Evolutionary conservation across 176 grass and related monocot species (phyloP), one percentile per base, ranked within the genome.

Genomic region (Luzula sylvatica): DNA sequence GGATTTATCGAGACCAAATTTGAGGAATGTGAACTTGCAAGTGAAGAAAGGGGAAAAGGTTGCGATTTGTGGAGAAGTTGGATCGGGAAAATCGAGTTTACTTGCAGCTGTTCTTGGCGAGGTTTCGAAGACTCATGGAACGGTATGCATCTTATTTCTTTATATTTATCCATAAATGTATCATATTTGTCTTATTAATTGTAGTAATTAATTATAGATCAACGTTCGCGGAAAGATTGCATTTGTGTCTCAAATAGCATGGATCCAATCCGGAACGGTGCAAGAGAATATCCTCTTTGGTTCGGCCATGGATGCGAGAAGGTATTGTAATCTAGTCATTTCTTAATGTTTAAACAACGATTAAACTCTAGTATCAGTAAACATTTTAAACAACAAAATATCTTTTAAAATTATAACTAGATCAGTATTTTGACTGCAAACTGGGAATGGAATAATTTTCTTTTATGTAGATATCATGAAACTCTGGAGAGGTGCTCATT

Each of bases 21-120:
- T 98, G 51, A 98, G 54, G 32, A 77, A 79, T 75, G 55, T 90
- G 54, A 80, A 78, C 75, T 66, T 98, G 46, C 50, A 46, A n/a
- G 75, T 86, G 16, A 86, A 74, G 67, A 5, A 58, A 56, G 75
- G 86, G 47, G 68, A 89, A 38, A 98, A 98, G 58, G 55, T 98
- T 53, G 85, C 92, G 42, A 82, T 98, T 42, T 98, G 92, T 58
- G 92, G 85, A 11, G 92, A 98, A 60, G 92, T 98, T 68, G 92
- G 92, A 26, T 90, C 85, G 0, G 92, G 92, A 58, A 98, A 98
- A 39, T 90, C 92, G 24, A 98, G 74, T 41, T 74, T 98, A 54
- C 67, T 90, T 55, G 81, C 85, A 53, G 68, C 92, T 59, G 55
- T 89, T 68, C 78, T 90, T 8, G 81, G 92, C 60, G 92, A 98